Base-by-base conservation (phyloP, 345 rosid genomes). In the Tarenaya hassleriana region DNA sequence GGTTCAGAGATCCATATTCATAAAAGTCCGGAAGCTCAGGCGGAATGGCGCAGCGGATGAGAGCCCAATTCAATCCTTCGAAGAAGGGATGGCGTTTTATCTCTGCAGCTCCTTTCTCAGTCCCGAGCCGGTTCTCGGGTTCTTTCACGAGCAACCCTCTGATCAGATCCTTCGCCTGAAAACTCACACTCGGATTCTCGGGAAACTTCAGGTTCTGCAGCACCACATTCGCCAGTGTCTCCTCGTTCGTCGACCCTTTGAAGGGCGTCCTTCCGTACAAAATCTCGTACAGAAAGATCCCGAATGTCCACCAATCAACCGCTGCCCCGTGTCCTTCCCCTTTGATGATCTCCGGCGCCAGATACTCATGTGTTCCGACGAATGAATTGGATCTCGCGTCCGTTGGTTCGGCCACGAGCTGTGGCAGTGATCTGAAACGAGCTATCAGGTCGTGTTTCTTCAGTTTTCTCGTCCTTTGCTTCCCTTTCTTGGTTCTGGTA, bases 251-350 rank as follows among this genome's bases (percentile, higher is more conserved):
- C 4, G 75, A 63, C 16, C 98, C 98, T 69, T 80, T 91, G 45
- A 91, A 91, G 4, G 98, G 96, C 1, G 98, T 87, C 68, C 55
- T 77, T 11, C 98, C 96, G 5, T 87, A 87, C 15, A 91, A 73
- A 8, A 91, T 70, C 73, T 87, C 98, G 17, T 79, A 87, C 8
- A 91, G 86, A 59, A 91, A 82, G 48, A 91, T 59, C 24, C 98
- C 98, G 47, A 84, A 84, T 13, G 96, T 91, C 98, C 98, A 91
- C 98, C 98, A 91, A 58, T 91, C 98, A 16, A 91, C 98, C 9
- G 98, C 96, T 11, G 98, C 98, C 13, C 98, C 98, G 13, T 91
- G 98, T 37, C 96, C 98, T 70, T 91, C 91, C 10, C 98, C 98
- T 77, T 87, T 91, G 38, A 91, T 87, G 53, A 90, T 90, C 71